These are phyloP conservation scores for Phlegmacium glaucopus DNA, from an alignment of 768 basidiomycete genomes.

Conservation along the genomic window DNA sequence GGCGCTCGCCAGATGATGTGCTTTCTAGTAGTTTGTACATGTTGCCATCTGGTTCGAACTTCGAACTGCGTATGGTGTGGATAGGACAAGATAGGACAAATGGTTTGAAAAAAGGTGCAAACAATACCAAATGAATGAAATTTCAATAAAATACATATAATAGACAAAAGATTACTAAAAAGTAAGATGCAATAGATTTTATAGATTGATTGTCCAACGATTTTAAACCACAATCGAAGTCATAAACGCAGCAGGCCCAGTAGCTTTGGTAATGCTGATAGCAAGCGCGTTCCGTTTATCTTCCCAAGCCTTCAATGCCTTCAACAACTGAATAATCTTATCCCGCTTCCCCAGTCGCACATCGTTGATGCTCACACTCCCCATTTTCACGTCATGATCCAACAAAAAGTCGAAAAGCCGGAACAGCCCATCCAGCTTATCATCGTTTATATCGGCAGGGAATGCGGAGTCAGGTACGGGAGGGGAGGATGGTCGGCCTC, in stretches of 20 bases:
- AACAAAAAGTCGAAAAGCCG: slow-evolving; percentile 88
- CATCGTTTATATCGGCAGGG: slow-evolving; percentile 61
- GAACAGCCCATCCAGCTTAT: slow-evolving; percentile 86
- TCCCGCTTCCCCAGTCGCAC: slow-evolving; percentile 77
- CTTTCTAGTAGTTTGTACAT: too few relatives aligned
- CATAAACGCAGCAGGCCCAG: not conserved
- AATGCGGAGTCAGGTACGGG: slow-evolving; percentile 80
- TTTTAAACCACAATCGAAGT: not conserved
- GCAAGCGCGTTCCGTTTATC: slow-evolving; percentile 50
- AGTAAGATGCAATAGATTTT: too few relatives aligned
- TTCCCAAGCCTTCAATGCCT: slow-evolving; percentile 76
- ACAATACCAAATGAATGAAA: too few relatives aligned
- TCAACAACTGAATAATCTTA: slow-evolving; percentile 78
- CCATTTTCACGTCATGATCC: slow-evolving; percentile 90
- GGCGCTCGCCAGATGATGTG: too few relatives aligned
- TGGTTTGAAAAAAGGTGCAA: too few relatives aligned
- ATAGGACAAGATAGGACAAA: too few relatives aligned
- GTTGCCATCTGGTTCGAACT: too few relatives aligned
- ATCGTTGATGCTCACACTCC: slow-evolving; percentile 91
- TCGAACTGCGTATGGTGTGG: too few relatives aligned
- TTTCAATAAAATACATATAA: too few relatives aligned
- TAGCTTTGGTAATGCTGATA: slow-evolving; percentile 14
- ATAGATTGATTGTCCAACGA: too few relatives aligned
- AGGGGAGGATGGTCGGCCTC: slow-evolving; percentile 60
- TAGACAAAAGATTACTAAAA: too few relatives aligned